Evolutionary conservation across 192 early-diverging fungal species (phyloP).

Genomic region (Lobosporangium transversale): DNA sequence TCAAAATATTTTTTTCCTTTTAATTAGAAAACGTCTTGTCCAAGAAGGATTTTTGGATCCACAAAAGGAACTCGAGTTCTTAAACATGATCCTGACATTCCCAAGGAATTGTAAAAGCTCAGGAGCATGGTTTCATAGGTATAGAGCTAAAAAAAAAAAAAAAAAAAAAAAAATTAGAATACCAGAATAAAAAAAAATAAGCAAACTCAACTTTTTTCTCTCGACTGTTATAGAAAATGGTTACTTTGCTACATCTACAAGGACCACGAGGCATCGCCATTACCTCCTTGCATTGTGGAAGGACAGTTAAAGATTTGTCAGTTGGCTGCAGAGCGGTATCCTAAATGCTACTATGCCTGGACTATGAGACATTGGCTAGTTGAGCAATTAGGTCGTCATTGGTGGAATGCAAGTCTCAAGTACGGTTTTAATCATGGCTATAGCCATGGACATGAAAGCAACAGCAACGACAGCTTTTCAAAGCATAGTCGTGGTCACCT

Average conservation of each 20-base stretch:
- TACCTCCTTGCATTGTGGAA: conserved; percentile 15
- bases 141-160: background rate
- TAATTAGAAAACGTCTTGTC: conserved; percentile 58
- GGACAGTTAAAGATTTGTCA: conserved; percentile 48
- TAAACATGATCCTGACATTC: conserved; percentile 61
- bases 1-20: background rate
- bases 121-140: conserved; percentile 62
- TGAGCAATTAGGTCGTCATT: conserved; percentile 13
- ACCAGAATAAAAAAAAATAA: background rate
- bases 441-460: background rate
- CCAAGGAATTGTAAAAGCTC: conserved; percentile 62
- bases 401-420: conserved; percentile 1
- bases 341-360: conserved; percentile 67
- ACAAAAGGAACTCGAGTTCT: conserved; percentile 47
- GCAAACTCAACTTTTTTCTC: background rate
- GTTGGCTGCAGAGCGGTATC: conserved; percentile 53
- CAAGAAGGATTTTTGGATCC: conserved; percentile 28
- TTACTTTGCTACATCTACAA: conserved; percentile 16
- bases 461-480: background rate
- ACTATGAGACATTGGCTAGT: conserved; percentile 61
- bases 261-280: conserved; percentile 10
- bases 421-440: background rate
- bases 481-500: background rate
- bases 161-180: background rate
- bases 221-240: conserved; percentile 34